Evolutionary conservation across 1,284 basidiomycete genomes (phyloP).

Genomic region (Leccinum griseonigrum): DNA sequence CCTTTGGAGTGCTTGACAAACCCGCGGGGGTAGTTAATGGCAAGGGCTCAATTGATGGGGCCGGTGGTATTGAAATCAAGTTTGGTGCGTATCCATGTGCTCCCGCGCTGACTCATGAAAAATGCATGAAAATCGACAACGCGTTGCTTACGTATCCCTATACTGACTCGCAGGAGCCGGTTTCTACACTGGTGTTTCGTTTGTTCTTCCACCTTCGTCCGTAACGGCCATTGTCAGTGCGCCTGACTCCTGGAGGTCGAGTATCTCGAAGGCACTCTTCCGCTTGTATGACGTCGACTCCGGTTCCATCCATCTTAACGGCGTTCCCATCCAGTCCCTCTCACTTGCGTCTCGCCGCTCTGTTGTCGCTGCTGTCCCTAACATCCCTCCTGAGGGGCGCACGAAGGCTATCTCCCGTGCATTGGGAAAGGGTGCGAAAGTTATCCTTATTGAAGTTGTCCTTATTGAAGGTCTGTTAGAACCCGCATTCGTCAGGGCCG

Average conservation of each 20-base stretch:
- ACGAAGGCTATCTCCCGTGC: conserved; percentile 86
- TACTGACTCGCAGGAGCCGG: conserved; percentile 60
- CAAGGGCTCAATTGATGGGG: no score
- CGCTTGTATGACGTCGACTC: conserved; percentile 87
- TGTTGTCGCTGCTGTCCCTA: conserved; percentile 81
- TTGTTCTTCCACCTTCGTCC: conserved; percentile 78
- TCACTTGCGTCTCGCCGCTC: conserved; percentile 78
- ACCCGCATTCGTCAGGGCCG: conserved; percentile 67
- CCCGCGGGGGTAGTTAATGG: no score
- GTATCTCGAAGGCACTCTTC: conserved; percentile 80
- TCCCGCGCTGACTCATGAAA: no score
- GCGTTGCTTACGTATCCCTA: conserved; percentile 57
- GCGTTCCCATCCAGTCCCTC: conserved; percentile 76
- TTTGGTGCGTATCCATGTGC: no score
- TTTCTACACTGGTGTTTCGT: conserved; percentile 70
- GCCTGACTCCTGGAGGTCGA: conserved; percentile 80
- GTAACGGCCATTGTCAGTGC: conserved; percentile 84
- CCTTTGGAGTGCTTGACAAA: no score
- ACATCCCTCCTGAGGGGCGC: conserved; percentile 83
- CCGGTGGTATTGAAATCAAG: no score
- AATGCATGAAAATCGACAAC: no score
- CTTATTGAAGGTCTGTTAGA: conserved; percentile 80
- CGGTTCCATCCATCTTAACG: conserved; percentile 75
- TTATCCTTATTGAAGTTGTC: conserved; percentile 72
- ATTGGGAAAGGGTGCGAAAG: conserved; percentile 81